Evolutionary conservation across 2,329 filamentous ascomycete genomes (phyloP).

Genomic region (Colletotrichum sp.): DNA sequence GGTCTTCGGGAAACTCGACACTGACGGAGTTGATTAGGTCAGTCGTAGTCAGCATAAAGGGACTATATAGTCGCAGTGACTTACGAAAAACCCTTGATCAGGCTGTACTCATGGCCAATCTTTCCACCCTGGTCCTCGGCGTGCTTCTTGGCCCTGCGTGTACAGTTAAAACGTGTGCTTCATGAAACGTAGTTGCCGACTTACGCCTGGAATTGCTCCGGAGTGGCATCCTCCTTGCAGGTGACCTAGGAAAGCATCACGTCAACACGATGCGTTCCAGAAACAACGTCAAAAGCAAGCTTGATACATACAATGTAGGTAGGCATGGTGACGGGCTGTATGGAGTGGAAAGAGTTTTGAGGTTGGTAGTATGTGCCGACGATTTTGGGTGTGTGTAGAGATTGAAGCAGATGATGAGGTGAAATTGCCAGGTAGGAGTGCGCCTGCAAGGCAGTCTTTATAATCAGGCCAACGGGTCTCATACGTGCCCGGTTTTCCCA

Average conservation of each 20-base stretch:
- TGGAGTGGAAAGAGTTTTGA: not conserved
- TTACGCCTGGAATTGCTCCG: constrained; percentile 72
- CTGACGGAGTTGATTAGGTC: constrained; percentile 47
- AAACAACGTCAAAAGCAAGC: not conserved
- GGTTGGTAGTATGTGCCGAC: not conserved
- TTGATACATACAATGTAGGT: constrained; percentile 56
- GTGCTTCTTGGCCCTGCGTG: constrained; percentile 74
- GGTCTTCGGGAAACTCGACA: constrained; percentile 73
- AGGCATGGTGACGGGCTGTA: constrained; percentile 49
- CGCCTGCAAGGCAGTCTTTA: constrained; percentile 11
- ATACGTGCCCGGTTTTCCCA: constrained; percentile 3
- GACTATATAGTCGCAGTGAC: constrained; percentile 38
- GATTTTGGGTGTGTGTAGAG: not conserved
- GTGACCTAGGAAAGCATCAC: constrained; percentile 65
- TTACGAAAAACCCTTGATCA: constrained; percentile 95
- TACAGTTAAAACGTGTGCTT: not conserved
- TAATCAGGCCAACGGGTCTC: not conserved
- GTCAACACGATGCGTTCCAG: constrained; percentile 18
- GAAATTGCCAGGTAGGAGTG: not conserved
- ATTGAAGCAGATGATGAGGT: not conserved
- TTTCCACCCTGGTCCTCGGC: constrained; percentile 78
- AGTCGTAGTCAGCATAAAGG: not conserved
- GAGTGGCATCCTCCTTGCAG: constrained; percentile 72
- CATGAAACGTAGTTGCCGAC: constrained; percentile 27
- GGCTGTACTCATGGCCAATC: constrained; percentile 81